phyloP scores from a whole-genome alignment of 2,329 filamentous ascomycete genomes.

The Colletotrichum eremochloae region DNA sequence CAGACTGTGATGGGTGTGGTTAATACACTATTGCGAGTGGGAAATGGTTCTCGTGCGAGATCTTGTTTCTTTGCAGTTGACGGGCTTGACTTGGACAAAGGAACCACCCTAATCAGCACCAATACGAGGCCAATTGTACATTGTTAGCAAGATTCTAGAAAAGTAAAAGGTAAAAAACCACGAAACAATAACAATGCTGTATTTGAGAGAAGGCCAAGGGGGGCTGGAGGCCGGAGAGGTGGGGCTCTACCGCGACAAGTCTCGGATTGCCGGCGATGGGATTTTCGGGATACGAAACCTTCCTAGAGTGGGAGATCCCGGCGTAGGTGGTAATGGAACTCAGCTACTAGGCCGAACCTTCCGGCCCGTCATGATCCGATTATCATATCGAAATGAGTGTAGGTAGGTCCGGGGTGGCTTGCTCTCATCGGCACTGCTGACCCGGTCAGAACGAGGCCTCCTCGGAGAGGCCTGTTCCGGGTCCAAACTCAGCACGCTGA shows the following conservation, averaged over 20 bases:
- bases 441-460: not conserved
- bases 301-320: not conserved
- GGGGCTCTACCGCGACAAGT: not conserved
- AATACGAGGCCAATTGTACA: not conserved
- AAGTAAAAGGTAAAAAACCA: not conserved
- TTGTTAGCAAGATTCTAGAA: not conserved
- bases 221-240: not conserved
- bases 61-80: not conserved
- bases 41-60: not conserved
- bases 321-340: not conserved
- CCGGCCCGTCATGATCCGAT: slow-evolving; percentile 29
- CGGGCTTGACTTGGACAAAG: not conserved
- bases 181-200: not conserved
- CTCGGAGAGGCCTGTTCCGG: slow-evolving; percentile 1
- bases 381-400: not conserved
- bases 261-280: not conserved
- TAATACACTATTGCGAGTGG: not conserved
- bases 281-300: not conserved
- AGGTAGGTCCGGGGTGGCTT: slow-evolving; percentile 18
- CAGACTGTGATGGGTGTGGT: no score
- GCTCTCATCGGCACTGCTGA: not conserved
- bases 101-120: not conserved
- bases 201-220: not conserved
- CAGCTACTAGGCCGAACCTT: slow-evolving; percentile 12
- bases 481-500: not conserved